Percentiles rank a stretch among this genome's conserved stretches.
Evolutionary conservation across 2,329 filamentous ascomycete genomes (phyloP).

Genomic region (Aspergillus sp.): DNA sequence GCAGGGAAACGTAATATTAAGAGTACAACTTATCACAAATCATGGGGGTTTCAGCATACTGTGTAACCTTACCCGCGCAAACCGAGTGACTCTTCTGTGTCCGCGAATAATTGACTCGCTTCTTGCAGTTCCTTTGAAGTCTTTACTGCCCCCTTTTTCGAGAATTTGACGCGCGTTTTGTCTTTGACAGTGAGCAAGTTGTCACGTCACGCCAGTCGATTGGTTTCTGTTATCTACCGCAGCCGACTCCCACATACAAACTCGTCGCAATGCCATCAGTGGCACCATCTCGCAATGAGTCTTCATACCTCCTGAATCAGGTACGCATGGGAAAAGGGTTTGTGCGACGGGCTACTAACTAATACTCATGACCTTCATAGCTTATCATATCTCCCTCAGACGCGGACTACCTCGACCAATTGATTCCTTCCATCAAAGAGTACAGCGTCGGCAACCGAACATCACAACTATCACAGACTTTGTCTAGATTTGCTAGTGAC

Average conservation of each 20-base stretch:
- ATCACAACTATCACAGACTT: slow-evolving; percentile 71
- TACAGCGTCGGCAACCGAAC: slow-evolving; percentile 75
- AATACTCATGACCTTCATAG: slow-evolving; percentile 50
- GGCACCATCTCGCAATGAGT: slow-evolving; percentile 37
- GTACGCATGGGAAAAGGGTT: slow-evolving; percentile 27
- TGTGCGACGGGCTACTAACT: neutral
- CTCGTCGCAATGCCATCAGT: slow-evolving; percentile 38
- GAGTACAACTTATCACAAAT: neutral
- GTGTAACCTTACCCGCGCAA: neutral
- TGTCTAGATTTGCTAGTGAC: slow-evolving; percentile 79
- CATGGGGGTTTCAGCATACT: neutral
- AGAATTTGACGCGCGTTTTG: neutral
- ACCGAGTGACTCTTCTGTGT: neutral
- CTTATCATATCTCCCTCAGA: slow-evolving; percentile 92
- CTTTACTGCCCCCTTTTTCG: too few species aligned
- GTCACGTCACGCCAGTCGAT: neutral
- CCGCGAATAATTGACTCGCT: neutral
- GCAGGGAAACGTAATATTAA: neutral
- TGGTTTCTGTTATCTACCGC: neutral
- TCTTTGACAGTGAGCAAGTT: neutral
- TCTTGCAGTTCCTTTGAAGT: too few species aligned
- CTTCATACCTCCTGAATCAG: slow-evolving; percentile 44
- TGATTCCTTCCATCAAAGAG: slow-evolving; percentile 93
- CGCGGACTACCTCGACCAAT: slow-evolving; percentile 89
- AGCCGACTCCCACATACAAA: neutral